These are phyloP conservation scores for Erodium texanum DNA, from an alignment of 441 rosid genomes.

Conservation along the genomic window DNA sequence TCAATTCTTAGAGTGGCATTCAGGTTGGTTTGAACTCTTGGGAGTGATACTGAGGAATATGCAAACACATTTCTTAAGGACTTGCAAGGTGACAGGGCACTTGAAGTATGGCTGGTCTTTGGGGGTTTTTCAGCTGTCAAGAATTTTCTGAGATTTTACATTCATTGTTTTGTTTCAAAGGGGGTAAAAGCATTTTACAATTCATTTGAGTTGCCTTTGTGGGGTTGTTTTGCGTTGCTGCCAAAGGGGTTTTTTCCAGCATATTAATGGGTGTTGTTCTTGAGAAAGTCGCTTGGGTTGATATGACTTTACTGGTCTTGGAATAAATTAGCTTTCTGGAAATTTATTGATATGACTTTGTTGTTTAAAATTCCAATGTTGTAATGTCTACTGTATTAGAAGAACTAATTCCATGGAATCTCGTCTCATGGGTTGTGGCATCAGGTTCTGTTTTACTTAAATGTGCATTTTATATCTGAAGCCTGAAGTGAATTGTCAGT, in stretches of 20 bases:
- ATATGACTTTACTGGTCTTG: conserved; percentile 5
- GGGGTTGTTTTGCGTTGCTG: neutral
- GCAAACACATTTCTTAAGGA: neutral
- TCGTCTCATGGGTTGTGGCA: neutral
- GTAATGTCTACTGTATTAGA: neutral
- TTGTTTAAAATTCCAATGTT: neutral
- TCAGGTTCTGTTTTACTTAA: neutral
- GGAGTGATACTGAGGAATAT: neutral
- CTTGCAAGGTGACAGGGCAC: neutral
- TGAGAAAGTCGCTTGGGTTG: neutral
- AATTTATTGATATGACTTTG: neutral
- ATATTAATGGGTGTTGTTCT: neutral
- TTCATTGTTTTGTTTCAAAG: neutral
- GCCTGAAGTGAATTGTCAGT: conserved; percentile 1
- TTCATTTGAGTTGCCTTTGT: neutral
- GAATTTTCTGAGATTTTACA: neutral
- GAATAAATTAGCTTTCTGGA: neutral
- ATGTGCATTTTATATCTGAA: neutral
- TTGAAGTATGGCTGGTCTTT: neutral
- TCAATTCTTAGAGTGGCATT: neutral
- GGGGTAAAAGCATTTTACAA: neutral
- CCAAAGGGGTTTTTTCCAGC: neutral
- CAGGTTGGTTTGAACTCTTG: neutral
- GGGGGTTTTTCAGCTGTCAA: neutral
- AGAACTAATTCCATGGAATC: neutral